These are phyloP conservation scores for Diutina pseudorugosa DNA, from an alignment of 1,139 yeast species.

Conservation along the genomic window DNA sequence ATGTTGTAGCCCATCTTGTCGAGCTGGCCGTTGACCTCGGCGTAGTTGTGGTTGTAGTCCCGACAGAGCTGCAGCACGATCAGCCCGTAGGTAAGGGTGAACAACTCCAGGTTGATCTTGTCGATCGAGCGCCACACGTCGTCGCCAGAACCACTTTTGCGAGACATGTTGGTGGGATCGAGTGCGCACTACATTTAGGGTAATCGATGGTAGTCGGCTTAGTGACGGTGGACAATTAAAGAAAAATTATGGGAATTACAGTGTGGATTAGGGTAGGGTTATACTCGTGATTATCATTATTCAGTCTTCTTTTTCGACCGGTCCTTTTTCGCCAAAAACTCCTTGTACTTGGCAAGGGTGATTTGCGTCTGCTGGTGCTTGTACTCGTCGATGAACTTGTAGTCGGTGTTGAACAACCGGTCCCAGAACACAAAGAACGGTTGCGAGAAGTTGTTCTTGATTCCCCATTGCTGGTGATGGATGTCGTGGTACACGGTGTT, in stretches of 20 bases:
- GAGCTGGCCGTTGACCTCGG: slow-evolving; percentile 68
- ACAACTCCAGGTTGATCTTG: slow-evolving; percentile 61
- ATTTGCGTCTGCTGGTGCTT: slow-evolving; percentile 43
- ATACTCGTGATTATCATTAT: neutral
- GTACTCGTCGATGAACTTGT: slow-evolving; percentile 51
- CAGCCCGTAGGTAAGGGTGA: slow-evolving; percentile 88
- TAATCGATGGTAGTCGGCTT: no score
- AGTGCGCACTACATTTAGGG: neutral
- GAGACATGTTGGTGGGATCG: neutral
- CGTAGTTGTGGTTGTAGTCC: slow-evolving; percentile 67
- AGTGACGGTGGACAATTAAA: no score
- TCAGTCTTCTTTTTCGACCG: slow-evolving; percentile 4
- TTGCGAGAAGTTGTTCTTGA: slow-evolving; percentile 88
- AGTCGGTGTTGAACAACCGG: slow-evolving; percentile 54
- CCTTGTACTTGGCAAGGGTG: slow-evolving; percentile 49
- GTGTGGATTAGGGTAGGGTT: no score
- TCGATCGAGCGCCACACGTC: slow-evolving; percentile 2
- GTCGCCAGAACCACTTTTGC: neutral
- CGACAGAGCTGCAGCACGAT: slow-evolving; percentile 87
- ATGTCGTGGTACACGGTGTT: slow-evolving; percentile 94
- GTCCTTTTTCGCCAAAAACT: slow-evolving; percentile 39
- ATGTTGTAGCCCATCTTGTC: slow-evolving; percentile 94
- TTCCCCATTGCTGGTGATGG: slow-evolving; percentile 94
- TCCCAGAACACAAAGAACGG: slow-evolving; percentile 97
- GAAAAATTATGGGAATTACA: no score